Percentiles rank a stretch among this genome's conserved stretches.
These are phyloP conservation scores for Dipodascus geniculatus DNA, from an alignment of 805 yeast species.

Conservation along the genomic window DNA sequence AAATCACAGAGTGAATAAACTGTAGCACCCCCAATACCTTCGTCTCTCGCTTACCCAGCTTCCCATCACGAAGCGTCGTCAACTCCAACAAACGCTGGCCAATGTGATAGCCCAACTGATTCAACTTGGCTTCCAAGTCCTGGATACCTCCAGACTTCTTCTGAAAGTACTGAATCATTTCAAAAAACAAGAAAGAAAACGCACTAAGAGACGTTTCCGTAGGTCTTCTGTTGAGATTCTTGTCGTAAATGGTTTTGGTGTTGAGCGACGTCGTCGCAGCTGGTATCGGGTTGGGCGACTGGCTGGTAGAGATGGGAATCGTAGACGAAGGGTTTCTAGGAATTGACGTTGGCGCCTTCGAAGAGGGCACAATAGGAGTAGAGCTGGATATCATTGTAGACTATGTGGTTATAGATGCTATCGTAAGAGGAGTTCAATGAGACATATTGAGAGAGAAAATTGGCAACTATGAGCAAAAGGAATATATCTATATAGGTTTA, in stretches of 20 bases:
- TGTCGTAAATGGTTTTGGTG: constrained; percentile 43
- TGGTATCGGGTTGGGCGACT: constrained; percentile 13
- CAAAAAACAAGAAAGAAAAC: constrained; percentile 57
- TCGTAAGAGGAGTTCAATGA: no score
- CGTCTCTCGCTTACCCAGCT: constrained; percentile 52
- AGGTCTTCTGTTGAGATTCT: constrained; percentile 50
- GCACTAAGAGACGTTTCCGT: constrained; percentile 59
- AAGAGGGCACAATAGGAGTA: constrained; percentile 18
- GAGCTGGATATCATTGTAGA: constrained; percentile 6
- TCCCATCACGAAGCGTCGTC: constrained; percentile 55
- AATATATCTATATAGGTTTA: background rate
- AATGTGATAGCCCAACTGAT: constrained; percentile 64
- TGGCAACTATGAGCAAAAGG: no score
- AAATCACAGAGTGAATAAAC: constrained; percentile 59
- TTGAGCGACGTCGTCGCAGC: constrained; percentile 2
- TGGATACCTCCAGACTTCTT: constrained; percentile 40
- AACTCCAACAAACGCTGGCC: constrained; percentile 66
- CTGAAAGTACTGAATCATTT: constrained; percentile 54
- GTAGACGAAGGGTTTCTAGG: constrained; percentile 28
- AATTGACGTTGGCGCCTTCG: constrained; percentile 24
- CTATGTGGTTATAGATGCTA: no score
- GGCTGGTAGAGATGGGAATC: constrained; percentile 9
- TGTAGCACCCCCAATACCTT: constrained; percentile 57
- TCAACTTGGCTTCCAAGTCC: constrained; percentile 51
- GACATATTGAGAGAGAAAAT: no score